A percentile compares a stretch with the other conserved stretches of the same genome.
These are phyloP conservation scores for Coemansia sp. DNA, from an alignment of 192 early-diverging fungal genomes.

Conservation along the genomic window DNA sequence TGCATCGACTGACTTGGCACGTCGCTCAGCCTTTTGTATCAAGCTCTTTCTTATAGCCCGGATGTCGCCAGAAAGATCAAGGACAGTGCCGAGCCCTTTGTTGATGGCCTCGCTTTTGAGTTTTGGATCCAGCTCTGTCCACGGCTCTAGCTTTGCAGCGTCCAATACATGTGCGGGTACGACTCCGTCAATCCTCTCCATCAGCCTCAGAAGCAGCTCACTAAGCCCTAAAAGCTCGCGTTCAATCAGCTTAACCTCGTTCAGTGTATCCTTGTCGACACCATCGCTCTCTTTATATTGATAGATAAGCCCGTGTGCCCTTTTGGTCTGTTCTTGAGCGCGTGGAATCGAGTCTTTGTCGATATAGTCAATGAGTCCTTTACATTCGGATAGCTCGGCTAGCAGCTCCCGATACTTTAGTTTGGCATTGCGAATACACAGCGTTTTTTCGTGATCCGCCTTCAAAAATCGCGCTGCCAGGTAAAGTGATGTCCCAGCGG, in stretches of 20 bases:
- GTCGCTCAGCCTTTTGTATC: conserved; percentile 35
- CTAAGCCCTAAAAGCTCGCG: conserved; percentile 24
- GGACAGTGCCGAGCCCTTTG: conserved; percentile 29
- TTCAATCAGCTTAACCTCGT: conserved; percentile 6
- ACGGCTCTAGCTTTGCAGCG: conserved; percentile 48
- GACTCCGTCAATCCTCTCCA: conserved; percentile 49
- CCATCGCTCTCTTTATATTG: conserved; percentile 1
- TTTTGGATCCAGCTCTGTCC: conserved; percentile 40
- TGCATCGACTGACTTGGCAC: conserved; percentile 27
- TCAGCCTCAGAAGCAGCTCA: conserved; percentile 35
- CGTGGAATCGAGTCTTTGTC: conserved; percentile 22
- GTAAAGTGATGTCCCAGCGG: conserved; percentile 24
- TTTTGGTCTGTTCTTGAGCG: conserved; percentile 17
- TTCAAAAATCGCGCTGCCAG: conserved; percentile 22
- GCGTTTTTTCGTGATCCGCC: conserved; percentile 24
- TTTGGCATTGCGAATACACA: conserved; percentile 31
- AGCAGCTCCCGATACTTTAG: conserved; percentile 29
- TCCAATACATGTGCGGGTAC: conserved; percentile 45
- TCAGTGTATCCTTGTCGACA: background rate
- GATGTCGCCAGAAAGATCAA: conserved; percentile 40
- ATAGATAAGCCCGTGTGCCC: background rate
- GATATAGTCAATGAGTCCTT: conserved; percentile 30
- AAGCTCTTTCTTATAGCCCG: conserved; percentile 40
- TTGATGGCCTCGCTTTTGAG: conserved; percentile 17
- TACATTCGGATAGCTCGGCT: conserved; percentile 39